Evolutionary conservation across 2,329 filamentous ascomycete genomes (phyloP), one percentile per base, ranked within the genome.

Genomic region (Lachnellula cervina): DNA sequence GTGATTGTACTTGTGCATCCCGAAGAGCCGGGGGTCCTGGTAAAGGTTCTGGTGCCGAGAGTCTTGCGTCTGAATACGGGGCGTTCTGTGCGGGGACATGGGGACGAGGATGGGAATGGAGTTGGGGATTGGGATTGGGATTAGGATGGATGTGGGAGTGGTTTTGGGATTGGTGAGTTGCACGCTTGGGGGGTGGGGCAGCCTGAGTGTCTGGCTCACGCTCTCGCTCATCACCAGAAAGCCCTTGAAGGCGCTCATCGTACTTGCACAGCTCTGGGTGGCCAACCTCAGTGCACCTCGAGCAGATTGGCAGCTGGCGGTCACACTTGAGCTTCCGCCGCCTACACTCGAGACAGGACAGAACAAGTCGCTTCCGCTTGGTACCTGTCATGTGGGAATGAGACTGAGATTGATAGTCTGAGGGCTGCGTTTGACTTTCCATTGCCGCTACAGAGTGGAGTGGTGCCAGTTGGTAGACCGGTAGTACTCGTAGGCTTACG

Each of bases 291-390:
- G 19, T 6, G 13, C 38, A 16, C 17, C 38, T 34, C 13, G 44
- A 54, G 49, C 52, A 54, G 4, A 37, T 23, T 16, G 52, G 52
- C n/a, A 49, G 19, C 23, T 43, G 11, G 32, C 52, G 52, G 40
- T 54, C 52, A 19, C 52, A 54, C 32, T 54, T 54, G n/a, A 54
- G n/a, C 23, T 54, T 54, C 21, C 52, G 44, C 35, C 52, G 52
- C 14, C 52, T 44, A 35, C 52, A 54, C 16, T 54, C 52, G 14
- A 28, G 32, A 19, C 52, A 54, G 14, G 38, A 46, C 2, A 54
- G 42, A 11, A 54, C 38, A 21, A 38, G 42, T 16, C 51, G 51
- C 25, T 53, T 53, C n/a, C 43, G 32, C 19, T 53, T 53, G 38
- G 38, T 40, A 16, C 38, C 38, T 9, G 28, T 32, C 28, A 32